These are phyloP conservation scores for Colletotrichum shisoi DNA, from an alignment of 2,329 filamentous ascomycete species.

Conservation along the genomic window DNA sequence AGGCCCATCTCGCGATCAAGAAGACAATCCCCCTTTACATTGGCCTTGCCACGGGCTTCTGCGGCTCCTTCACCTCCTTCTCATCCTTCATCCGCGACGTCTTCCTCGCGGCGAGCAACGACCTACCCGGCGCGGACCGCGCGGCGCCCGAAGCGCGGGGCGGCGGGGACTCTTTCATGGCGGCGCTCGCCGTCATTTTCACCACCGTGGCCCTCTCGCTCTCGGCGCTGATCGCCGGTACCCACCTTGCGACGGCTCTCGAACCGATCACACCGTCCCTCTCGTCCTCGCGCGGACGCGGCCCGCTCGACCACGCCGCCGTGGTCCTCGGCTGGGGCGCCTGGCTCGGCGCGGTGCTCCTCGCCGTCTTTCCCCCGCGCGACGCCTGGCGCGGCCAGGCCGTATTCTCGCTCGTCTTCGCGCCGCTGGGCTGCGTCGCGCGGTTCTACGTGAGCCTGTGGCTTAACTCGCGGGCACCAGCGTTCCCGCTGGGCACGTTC, in stretches of 20 bases:
- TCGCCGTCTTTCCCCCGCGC: conserved; percentile 76
- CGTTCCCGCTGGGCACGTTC: conserved; percentile 89
- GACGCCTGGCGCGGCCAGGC: conserved; percentile 78
- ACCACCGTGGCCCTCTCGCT: conserved; percentile 75
- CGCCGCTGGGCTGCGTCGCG: conserved; percentile 77
- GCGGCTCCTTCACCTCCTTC: conserved; percentile 89
- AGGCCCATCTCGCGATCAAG: conserved; percentile 71
- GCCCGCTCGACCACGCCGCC: conserved; percentile 68
- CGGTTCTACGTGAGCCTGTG: conserved; percentile 76
- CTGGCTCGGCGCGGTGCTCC: conserved; percentile 79
- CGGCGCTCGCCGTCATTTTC: conserved; percentile 77
- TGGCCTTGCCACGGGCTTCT: conserved; percentile 85
- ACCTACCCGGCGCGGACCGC: conserved; percentile 56
- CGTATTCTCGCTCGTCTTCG: conserved; percentile 81
- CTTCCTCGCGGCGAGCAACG: conserved; percentile 81
- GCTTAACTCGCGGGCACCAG: conserved; percentile 71
- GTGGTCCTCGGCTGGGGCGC: conserved; percentile 73
- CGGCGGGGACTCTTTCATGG: conserved; percentile 83
- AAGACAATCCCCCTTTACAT: conserved; percentile 90
- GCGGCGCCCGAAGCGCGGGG: conserved; percentile 60
- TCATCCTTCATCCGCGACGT: conserved; percentile 83
- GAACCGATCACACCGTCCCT: conserved; percentile 68
- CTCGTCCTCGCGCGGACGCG: conserved; percentile 64
- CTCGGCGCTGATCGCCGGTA: conserved; percentile 73
- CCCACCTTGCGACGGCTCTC: conserved; percentile 74